phyloP scores from a whole-genome alignment of 2,329 filamentous ascomycete species.

The Helicocarpus griseus region DNA sequence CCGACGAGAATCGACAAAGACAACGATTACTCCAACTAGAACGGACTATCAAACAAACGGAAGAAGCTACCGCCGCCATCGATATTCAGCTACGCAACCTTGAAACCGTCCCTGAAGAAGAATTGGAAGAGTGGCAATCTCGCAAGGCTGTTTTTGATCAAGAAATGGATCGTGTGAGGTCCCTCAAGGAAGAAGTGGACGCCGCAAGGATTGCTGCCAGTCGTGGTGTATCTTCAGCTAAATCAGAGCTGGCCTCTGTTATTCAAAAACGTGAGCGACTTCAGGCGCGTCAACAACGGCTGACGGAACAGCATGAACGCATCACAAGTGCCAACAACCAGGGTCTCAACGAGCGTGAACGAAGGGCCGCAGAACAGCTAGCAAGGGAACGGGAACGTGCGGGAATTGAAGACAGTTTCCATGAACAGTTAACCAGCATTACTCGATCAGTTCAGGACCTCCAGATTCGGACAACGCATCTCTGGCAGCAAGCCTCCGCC shows the following conservation, averaged over 20 bases:
- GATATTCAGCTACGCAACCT: slow-evolving; percentile 45
- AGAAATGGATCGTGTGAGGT: slow-evolving; percentile 42
- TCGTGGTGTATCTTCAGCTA: slow-evolving; percentile 42
- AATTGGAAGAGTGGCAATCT: slow-evolving; percentile 42
- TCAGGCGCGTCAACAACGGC: slow-evolving; percentile 45
- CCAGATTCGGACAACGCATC: slow-evolving; percentile 32
- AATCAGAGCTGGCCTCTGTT: slow-evolving; percentile 43
- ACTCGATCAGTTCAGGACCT: slow-evolving; percentile 35
- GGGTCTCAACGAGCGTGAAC: slow-evolving; percentile 45
- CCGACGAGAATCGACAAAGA: slow-evolving; percentile 52
- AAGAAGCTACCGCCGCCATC: slow-evolving; percentile 49
- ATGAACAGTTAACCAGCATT: slow-evolving; percentile 35
- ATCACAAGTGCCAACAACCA: slow-evolving; percentile 50
- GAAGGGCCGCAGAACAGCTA: slow-evolving; percentile 38
- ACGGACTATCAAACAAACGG: slow-evolving; percentile 53
- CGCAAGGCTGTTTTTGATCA: slow-evolving; percentile 47
- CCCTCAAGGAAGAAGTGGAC: slow-evolving; percentile 42
- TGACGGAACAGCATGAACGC: slow-evolving; percentile 53
- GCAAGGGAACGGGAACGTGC: slow-evolving; percentile 37
- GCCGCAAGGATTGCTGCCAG: slow-evolving; percentile 42
- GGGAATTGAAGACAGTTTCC: slow-evolving; percentile 33
- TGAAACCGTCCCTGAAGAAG: slow-evolving; percentile 48
- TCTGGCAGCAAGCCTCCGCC: slow-evolving; percentile 34
- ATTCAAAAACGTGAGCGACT: slow-evolving; percentile 53
- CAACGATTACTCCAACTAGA: slow-evolving; percentile 53